These are phyloP conservation scores for Myriosclerotinia curreyana DNA, from an alignment of 2,329 filamentous ascomycete genomes.

Conservation along the genomic window DNA sequence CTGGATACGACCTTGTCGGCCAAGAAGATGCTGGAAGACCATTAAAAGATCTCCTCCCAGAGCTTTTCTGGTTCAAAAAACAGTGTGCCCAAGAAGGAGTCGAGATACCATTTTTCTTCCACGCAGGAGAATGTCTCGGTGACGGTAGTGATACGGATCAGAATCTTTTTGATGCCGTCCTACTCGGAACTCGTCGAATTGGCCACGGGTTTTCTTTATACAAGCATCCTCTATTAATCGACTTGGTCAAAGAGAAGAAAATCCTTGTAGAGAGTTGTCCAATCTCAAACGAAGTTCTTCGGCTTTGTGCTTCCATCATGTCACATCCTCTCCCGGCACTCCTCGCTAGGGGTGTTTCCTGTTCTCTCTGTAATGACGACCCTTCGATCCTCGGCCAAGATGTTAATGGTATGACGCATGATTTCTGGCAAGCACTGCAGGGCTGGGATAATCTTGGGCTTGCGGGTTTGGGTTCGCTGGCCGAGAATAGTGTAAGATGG, in stretches of 20 bases:
- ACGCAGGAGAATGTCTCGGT: conserved; percentile 80
- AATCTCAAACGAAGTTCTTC: conserved; percentile 83
- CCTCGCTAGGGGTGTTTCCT: conserved; percentile 78
- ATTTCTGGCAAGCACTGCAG: conserved; percentile 92
- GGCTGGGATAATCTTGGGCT: conserved; percentile 90
- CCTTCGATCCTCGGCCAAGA: conserved; percentile 85
- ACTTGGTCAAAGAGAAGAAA: conserved; percentile 83
- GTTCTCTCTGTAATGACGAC: conserved; percentile 85
- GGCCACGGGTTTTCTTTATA: conserved; percentile 86
- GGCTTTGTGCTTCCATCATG: conserved; percentile 72
- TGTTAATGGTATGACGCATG: conserved; percentile 77
- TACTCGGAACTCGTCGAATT: conserved; percentile 83
- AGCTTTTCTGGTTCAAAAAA: conserved; percentile 92
- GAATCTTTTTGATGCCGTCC: conserved; percentile 85
- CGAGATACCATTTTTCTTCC: conserved; percentile 91
- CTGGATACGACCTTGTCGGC: conserved; percentile 86
- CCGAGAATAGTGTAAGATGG: conserved; percentile 91
- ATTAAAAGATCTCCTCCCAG: conserved; percentile 72
- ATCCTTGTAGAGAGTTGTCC: conserved; percentile 90
- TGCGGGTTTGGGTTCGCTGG: conserved; percentile 78
- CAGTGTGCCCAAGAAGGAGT: conserved; percentile 74
- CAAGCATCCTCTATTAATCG: conserved; percentile 85
- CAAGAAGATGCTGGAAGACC: conserved; percentile 79
- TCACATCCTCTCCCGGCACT: conserved; percentile 80
- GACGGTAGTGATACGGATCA: conserved; percentile 70